Base-by-base conservation (phyloP, 495 filamentous ascomycete genomes). In the Daldinia childiae region DNA sequence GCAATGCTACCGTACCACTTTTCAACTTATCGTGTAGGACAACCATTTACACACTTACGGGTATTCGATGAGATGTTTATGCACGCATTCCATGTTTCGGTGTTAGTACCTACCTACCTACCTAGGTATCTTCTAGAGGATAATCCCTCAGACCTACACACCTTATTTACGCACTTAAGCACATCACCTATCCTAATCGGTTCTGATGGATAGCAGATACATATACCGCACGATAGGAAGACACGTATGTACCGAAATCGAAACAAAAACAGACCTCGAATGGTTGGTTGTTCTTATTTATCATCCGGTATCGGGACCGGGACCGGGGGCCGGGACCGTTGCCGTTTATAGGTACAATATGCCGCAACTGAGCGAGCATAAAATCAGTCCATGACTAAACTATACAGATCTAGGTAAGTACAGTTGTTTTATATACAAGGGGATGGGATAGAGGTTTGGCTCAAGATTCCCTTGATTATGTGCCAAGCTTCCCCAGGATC, bases 91-190 rank as follows among this genome's bases (percentile, higher is more conserved):
- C 34, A 39, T 58, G 21, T 41, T n/a, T 58, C 36, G 34, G 36
- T 21, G 14, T 54, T 38, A 30, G 26, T 45, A 48, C 26, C 0
- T 34, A n/a, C n/a, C n/a, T n/a, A n/a, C n/a, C n/a, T n/a, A 68
- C 17, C 24, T 30, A 56, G 61, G 48, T 56, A 64, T 52, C 57
- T 66, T 48, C 39, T 27, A 34, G 48, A 17, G 50, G 55, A 72
- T 68, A 68, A 72, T 72, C 69, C 64, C 69, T 55, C 69, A 68
- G 36, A 68, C 69, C 64, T 63, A 32, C 39, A 36, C 29, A 38
- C 48, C 27, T 62, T 39, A 26, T 12, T 24, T 61, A 60, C 48
- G 29, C 43, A 38, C 34, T 30, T 56, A 48, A n/a, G 9, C 24
- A 39, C 36, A 15, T 30, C 45, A 58, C 30, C 29, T 69, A 59